Conservation (phyloP, 1,139 yeast genomes). For the Magnusiomyces tetraspermus region DNA sequence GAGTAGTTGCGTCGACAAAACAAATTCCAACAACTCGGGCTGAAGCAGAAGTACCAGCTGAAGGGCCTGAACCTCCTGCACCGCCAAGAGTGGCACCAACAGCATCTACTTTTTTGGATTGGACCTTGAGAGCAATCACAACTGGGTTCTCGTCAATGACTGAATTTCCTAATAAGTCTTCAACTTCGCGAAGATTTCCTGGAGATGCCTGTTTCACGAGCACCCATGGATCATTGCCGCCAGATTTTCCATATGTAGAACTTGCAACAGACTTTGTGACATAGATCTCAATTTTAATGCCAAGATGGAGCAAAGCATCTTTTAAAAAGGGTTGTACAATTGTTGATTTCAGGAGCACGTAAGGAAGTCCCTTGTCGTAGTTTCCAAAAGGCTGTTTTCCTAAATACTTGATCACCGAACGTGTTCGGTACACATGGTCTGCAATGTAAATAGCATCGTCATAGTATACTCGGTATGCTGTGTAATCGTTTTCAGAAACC, state of each 20-base stretch:
- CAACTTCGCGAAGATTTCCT: constrained; percentile 79
- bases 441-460: constrained; percentile 76
- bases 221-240: constrained; percentile 37
- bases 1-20: constrained; percentile 64
- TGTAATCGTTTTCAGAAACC: constrained; percentile 49
- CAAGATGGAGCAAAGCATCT: constrained; percentile 57
- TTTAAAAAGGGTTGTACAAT: constrained; percentile 52
- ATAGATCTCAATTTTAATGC: constrained; percentile 72
- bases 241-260: constrained; percentile 15
- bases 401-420: constrained; percentile 59
- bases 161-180: constrained; percentile 51
- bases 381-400: constrained; percentile 26
- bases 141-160: constrained; percentile 49
- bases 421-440: constrained; percentile 71
- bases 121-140: constrained; percentile 60
- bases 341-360: constrained; percentile 69
- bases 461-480: constrained; percentile 52
- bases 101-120: constrained; percentile 23
- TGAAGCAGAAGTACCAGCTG: constrained; percentile 24
- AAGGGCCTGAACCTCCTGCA: background rate
- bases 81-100: constrained; percentile 17
- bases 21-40: constrained; percentile 65
- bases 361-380: constrained; percentile 39
- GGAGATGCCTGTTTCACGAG: constrained; percentile 67
- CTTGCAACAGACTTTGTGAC: constrained; percentile 29